phyloP scores from a whole-genome alignment of 352 stramenopile species.

The Phytopythium delawarense region DNA sequence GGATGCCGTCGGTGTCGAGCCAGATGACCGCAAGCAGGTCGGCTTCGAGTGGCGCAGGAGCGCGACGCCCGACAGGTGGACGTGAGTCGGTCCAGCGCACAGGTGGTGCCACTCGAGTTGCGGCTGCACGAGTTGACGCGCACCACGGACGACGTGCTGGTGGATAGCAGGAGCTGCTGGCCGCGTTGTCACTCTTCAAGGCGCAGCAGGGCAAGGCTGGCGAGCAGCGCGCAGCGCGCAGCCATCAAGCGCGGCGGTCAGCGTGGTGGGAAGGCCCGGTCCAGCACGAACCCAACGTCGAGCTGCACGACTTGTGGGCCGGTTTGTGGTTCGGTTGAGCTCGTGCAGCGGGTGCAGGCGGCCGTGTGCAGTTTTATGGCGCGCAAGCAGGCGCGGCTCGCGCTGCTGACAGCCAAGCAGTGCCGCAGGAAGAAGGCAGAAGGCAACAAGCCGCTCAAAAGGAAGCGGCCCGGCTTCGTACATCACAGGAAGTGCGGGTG shows the following conservation, averaged over 20 bases:
- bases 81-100: constrained; percentile 25
- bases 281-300: constrained; percentile 35
- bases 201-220: constrained; percentile 25
- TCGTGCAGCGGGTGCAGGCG: constrained; percentile 54
- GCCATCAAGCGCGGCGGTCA: constrained; percentile 22
- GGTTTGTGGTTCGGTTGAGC: constrained; percentile 48
- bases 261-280: constrained; percentile 39
- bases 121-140: constrained; percentile 45
- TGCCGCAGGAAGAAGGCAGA: constrained; percentile 16
- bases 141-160: constrained; percentile 30
- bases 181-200: constrained; percentile 29
- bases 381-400: constrained; percentile 29
- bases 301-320: constrained; percentile 40
- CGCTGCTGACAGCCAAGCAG: constrained; percentile 17
- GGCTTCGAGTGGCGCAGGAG: constrained; percentile 45
- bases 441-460: constrained; percentile 20
- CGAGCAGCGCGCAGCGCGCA: constrained; percentile 30
- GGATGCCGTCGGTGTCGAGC: too few species aligned
- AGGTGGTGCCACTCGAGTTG: constrained; percentile 31
- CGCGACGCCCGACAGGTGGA: constrained; percentile 26
- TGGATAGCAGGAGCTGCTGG: constrained; percentile 34
- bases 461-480: not conserved
- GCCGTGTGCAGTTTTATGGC: constrained; percentile 55
- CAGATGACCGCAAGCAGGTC: constrained; percentile 61
- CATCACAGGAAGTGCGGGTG: not conserved